A percentile compares a stretch with the other conserved stretches of the same genome.
phyloP scores from a whole-genome alignment of 352 stramenopile species.

The Pythium rishiriense region DNA sequence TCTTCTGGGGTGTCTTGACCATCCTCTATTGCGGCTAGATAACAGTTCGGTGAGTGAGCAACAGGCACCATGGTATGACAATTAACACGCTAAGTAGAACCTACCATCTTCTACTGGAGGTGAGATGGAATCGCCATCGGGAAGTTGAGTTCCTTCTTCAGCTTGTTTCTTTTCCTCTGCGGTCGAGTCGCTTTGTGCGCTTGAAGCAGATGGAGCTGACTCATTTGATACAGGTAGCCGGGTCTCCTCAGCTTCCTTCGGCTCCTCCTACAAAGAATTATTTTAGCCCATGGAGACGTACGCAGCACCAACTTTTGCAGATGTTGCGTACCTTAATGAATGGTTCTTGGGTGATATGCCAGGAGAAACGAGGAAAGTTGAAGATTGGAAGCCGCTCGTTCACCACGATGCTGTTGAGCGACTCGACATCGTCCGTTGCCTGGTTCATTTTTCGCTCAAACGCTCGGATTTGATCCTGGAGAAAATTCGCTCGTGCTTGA shows the following conservation, averaged over 20 bases:
- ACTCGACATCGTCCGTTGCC: constrained; percentile 32
- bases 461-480: constrained; percentile 29
- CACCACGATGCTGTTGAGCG: constrained; percentile 35
- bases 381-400: constrained; percentile 35
- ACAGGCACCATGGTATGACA: no score
- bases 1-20: neutral
- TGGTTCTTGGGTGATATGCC: constrained; percentile 34
- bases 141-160: neutral
- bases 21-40: neutral
- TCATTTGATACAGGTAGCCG: neutral
- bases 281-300: no score
- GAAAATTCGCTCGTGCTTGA: constrained; percentile 26
- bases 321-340: constrained; percentile 37
- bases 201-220: neutral
- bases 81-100: no score
- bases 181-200: neutral
- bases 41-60: no score
- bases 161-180: constrained; percentile 4
- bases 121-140: neutral
- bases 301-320: no score
- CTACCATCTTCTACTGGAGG: neutral
- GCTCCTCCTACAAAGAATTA: constrained; percentile 17
- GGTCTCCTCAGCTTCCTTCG: neutral
- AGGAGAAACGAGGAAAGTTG: constrained; percentile 40
- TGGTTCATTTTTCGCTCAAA: constrained; percentile 29